Base-by-base conservation (phyloP, 352 stramenopile species). In the Globisporangium takayamanum region DNA sequence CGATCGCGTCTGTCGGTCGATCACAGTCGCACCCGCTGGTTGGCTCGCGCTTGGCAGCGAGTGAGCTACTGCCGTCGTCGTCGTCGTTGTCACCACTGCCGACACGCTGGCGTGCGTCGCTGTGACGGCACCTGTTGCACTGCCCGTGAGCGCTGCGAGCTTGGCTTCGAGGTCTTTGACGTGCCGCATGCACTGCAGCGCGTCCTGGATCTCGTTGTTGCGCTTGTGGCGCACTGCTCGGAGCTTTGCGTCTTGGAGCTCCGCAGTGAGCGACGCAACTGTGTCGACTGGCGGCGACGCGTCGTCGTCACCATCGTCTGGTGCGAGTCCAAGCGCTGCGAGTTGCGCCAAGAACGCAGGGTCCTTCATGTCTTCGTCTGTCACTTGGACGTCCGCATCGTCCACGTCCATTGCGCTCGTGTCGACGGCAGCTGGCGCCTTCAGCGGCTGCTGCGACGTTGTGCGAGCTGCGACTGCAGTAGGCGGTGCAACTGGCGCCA, bases 351-450 rank as follows among this genome's bases (percentile, higher is more conserved):
- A 62, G 63, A 77, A 89, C 36, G 82, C 77, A 2, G 83, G 83
- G 46, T 93, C 69, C 30, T 78, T 50, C 79, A 93, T 87, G 46
- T 93, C 83, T 42, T 88, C 79, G 18, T 91, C 83, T 18, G 83
- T 91, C 37, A 91, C 78, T 57, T 91, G 71, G 14, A 89, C 64
- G n/a, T 67, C 62, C 26, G 10, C 46, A 12, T 74, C 50, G n/a
- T 39, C 12, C 0, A 28, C 47, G 25, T 7, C 30, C 42, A 20
- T 44, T 18, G 22, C n/a, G 14, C 18, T 5, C 42, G 1, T n/a
- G 63, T 25, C 33, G 20, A 41, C 33, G 36, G 48, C 15, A 44
- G 36, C 30, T 45, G 15, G 10, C 1, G 8, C 37, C 53, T 37
- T 41, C 30, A 44, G 58, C 1, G 18, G 8, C 33, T 39, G 54